These are phyloP conservation scores for Lactifluus hygrophoroides DNA, from an alignment of 768 basidiomycete genomes.

Conservation along the genomic window DNA sequence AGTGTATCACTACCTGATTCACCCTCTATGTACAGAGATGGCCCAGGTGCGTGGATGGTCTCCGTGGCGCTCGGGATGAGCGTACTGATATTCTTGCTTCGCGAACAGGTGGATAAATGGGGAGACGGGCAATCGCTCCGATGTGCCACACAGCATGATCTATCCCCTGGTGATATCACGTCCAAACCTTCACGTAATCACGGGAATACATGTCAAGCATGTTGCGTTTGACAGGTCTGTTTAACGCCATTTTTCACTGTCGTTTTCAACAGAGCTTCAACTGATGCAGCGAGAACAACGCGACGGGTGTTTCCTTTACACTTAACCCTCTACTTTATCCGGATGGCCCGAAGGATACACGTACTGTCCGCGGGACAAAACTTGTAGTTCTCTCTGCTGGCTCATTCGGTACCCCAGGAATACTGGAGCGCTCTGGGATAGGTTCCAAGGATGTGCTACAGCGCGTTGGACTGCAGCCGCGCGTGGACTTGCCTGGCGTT, in stretches of 20 bases:
- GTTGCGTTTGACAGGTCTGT: conserved; percentile 30
- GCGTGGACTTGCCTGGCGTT: conserved; percentile 34
- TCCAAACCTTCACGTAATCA: conserved; percentile 28
- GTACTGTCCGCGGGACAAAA: conserved; percentile 26
- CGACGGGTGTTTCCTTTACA: conserved; percentile 32
- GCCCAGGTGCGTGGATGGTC: conserved; percentile 36
- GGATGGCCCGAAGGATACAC: conserved; percentile 1
- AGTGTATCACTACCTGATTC: not conserved
- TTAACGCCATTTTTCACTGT: not conserved
- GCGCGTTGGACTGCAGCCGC: conserved; percentile 24
- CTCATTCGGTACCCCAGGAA: conserved; percentile 36
- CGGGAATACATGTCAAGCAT: conserved; percentile 30
- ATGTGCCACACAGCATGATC: conserved; percentile 37
- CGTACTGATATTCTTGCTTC: not conserved
- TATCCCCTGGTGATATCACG: conserved; percentile 27
- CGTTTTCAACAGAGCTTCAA: not conserved
- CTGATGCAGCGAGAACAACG: conserved; percentile 27
- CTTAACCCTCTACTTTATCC: conserved; percentile 25
- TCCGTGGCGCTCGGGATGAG: not conserved
- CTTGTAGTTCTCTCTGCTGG: conserved; percentile 35
- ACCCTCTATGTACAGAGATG: conserved; percentile 34
- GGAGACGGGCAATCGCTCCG: conserved; percentile 46
- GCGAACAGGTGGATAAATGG: conserved; percentile 44
- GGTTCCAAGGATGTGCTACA: conserved; percentile 28
- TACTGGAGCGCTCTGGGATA: conserved; percentile 48